Percentiles rank a stretch among this genome's conserved stretches.
phyloP scores from a whole-genome alignment of 2,329 filamentous ascomycete genomes.

The Fusarium burgessii region DNA sequence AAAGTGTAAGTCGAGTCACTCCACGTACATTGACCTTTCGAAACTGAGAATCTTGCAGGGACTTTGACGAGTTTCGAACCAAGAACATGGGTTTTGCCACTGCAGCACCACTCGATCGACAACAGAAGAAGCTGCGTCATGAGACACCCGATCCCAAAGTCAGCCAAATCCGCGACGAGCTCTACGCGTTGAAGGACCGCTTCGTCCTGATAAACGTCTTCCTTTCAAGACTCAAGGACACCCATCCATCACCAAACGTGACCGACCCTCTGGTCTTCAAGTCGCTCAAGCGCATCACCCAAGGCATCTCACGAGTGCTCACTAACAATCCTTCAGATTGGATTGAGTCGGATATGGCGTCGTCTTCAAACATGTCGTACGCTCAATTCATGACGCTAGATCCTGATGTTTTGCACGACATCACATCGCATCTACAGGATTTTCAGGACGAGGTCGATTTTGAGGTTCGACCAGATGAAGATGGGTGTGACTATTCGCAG shows the following conservation, averaged over 20 bases:
- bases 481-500: background rate
- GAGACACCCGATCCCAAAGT: constrained; percentile 25
- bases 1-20: constrained; percentile 25
- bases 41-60: constrained; percentile 1
- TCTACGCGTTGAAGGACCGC: constrained; percentile 40
- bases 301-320: constrained; percentile 32
- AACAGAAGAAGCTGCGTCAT: background rate
- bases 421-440: constrained; percentile 21
- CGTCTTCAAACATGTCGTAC: constrained; percentile 20
- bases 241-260: background rate
- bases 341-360: constrained; percentile 32
- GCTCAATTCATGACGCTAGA: constrained; percentile 32
- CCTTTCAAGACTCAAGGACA: constrained; percentile 1
- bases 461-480: background rate
- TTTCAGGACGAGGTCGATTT: constrained; percentile 31
- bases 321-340: constrained; percentile 45
- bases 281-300: constrained; percentile 6
- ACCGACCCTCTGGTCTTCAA: constrained; percentile 3
- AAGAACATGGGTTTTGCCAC: constrained; percentile 29
- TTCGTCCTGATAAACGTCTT: constrained; percentile 12
- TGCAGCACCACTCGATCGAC: background rate
- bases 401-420: constrained; percentile 30
- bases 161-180: constrained; percentile 27
- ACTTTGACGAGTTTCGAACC: constrained; percentile 37
- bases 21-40: accelerated